Conservation (phyloP, 1,284 basidiomycete genomes). For the Cystobasidium slooffiae region DNA sequence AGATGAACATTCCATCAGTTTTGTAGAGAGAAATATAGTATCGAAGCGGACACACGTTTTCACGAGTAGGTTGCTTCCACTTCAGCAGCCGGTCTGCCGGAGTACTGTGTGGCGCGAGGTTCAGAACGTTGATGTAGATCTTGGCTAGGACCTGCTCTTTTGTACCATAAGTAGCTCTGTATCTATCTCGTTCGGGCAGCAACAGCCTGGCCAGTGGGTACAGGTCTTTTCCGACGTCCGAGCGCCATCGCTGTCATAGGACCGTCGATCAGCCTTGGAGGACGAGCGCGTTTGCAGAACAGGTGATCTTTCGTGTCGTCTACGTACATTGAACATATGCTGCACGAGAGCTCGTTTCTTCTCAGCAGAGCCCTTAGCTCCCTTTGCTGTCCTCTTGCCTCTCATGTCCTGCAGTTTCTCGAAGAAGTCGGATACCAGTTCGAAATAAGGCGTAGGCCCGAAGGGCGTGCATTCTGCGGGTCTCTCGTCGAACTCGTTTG, state of each 20-base stretch:
- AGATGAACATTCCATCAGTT: constrained; percentile 49
- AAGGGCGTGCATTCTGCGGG: constrained; percentile 57
- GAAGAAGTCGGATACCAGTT: constrained; percentile 57
- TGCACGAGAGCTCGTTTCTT: constrained; percentile 38
- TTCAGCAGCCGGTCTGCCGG: constrained; percentile 73
- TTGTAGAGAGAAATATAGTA: background rate
- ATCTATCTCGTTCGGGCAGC: constrained; percentile 73
- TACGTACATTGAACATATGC: constrained; percentile 41
- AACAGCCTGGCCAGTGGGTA: constrained; percentile 61
- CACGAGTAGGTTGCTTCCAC: constrained; percentile 79
- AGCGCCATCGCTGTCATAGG: constrained; percentile 56
- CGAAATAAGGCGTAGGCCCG: constrained; percentile 57
- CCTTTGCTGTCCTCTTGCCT: constrained; percentile 42
- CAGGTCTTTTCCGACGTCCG: constrained; percentile 60
- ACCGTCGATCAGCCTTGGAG: constrained; percentile 14
- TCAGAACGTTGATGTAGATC: constrained; percentile 83
- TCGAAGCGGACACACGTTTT: constrained; percentile 19
- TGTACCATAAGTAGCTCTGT: constrained; percentile 83
- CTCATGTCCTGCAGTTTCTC: constrained; percentile 54
- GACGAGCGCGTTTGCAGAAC: background rate
- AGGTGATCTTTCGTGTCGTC: background rate
- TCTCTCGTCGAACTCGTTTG: constrained; percentile 50
- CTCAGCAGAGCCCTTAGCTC: constrained; percentile 31
- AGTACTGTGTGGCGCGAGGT: constrained; percentile 74
- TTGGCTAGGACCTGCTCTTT: constrained; percentile 91